Evolutionary conservation across 257 asterid species (phyloP).

Genomic region (Gentiana macrophylla): DNA sequence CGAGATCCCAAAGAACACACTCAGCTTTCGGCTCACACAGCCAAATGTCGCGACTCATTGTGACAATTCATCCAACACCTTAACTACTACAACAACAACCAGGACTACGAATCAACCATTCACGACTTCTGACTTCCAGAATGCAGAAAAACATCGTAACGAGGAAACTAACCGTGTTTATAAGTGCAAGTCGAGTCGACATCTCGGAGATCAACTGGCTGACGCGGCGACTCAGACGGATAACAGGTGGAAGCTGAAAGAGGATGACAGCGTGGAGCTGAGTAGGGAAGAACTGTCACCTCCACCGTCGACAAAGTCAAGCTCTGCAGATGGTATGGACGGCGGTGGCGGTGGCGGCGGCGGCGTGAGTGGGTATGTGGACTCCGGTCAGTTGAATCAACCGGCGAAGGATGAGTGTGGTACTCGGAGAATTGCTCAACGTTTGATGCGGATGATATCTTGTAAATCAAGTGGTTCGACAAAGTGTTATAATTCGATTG

Average conservation of each 20-base stretch:
- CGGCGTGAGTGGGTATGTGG: conserved; percentile 13
- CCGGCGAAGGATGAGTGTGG: conserved; percentile 17
- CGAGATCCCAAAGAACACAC: conserved; percentile 12
- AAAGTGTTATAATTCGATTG: conserved; percentile 1
- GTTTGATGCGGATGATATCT: conserved; percentile 19
- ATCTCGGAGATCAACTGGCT: conserved; percentile 13
- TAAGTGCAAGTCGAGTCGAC: conserved; percentile 24
- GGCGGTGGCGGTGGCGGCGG: conserved; percentile 2
- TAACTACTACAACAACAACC: neutral
- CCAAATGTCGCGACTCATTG: conserved; percentile 5
- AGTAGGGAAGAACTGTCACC: conserved; percentile 24
- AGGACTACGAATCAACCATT: neutral
- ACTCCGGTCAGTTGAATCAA: conserved; percentile 7
- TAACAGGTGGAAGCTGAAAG: conserved; percentile 7
- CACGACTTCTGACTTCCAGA: conserved; percentile 21
- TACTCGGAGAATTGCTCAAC: conserved; percentile 15
- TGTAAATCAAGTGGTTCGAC: conserved; percentile 16
- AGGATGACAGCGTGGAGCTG: conserved; percentile 15
- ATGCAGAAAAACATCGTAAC: neutral
- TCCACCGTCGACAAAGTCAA: conserved; percentile 15
- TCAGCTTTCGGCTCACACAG: neutral
- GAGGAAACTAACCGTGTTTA: conserved; percentile 16
- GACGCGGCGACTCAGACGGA: conserved; percentile 30
- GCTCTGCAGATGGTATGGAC: conserved; percentile 8
- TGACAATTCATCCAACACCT: conserved; percentile 6